Evolutionary conservation across 441 rosid genomes (phyloP).

Genomic region (Corymbia citriodora): DNA sequence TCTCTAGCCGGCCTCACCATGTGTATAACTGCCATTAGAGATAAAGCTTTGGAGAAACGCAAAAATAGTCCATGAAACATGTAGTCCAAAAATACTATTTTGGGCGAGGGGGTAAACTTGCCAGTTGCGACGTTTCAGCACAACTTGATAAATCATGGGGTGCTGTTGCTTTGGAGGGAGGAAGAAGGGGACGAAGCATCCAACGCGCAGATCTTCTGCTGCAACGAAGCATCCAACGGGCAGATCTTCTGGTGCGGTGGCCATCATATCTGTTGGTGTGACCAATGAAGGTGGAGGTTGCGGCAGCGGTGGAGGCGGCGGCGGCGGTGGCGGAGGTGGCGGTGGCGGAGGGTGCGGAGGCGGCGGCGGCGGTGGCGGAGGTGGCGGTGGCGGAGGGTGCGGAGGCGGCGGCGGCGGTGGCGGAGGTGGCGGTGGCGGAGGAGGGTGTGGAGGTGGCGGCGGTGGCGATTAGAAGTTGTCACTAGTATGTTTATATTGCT

Average conservation of each 20-base stretch:
- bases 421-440: not conserved
- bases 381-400: too few species aligned
- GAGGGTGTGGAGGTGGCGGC: not conserved
- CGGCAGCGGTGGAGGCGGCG: rapidly evolving
- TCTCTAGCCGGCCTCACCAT: too few species aligned
- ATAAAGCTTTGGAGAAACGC: too few species aligned
- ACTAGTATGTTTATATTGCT: not conserved
- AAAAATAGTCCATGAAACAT: too few species aligned
- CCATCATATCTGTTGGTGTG: not conserved
- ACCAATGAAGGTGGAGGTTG: not conserved
- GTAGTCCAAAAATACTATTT: too few species aligned
- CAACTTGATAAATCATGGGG: not conserved
- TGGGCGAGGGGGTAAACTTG: not conserved
- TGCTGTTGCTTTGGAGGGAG: not conserved
- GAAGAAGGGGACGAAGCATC: not conserved
- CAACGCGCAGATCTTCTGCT: too few species aligned
- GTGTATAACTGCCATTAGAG: too few species aligned
- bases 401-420: rapidly evolving
- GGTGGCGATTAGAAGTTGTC: not conserved
- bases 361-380: too few species aligned
- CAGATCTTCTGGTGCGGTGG: too few species aligned
- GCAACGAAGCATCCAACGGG: too few species aligned
- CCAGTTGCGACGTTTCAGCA: not conserved
- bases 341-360: too few species aligned
- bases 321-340: too few species aligned